Percentiles rank a stretch among this genome's conserved stretches.
Conservation (phyloP, 768 basidiomycete genomes). For the Mycena pura region DNA sequence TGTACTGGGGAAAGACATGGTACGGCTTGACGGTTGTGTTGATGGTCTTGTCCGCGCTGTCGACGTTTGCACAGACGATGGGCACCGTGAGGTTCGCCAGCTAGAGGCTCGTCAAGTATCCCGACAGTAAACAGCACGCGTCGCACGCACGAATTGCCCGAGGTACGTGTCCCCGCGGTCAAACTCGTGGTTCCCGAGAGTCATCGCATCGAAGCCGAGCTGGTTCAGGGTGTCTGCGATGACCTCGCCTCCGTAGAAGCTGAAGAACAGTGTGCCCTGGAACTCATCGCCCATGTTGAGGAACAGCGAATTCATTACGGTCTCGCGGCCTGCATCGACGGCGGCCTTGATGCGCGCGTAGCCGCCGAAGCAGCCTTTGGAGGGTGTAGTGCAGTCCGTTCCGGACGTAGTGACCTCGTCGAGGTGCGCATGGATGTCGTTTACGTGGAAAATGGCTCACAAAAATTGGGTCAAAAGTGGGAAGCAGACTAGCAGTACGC, state of each 20-base stretch:
- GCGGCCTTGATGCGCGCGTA: conserved; percentile 50
- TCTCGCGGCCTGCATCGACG: conserved; percentile 39
- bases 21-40: conserved; percentile 43
- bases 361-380: conserved; percentile 48
- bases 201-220: conserved; percentile 51
- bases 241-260: conserved; percentile 49
- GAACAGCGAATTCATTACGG: conserved; percentile 45
- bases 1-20: conserved; percentile 45
- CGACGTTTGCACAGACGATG: conserved; percentile 52
- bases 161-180: conserved; percentile 50
- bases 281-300: conserved; percentile 57
- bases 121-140: neutral
- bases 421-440: conserved; percentile 53
- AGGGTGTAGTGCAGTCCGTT: conserved; percentile 43
- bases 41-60: conserved; percentile 42
- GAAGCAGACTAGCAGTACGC: neutral
- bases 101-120: conserved; percentile 9
- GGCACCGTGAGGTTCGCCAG: conserved; percentile 50
- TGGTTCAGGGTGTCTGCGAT: conserved; percentile 51
- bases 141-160: conserved; percentile 35
- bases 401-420: conserved; percentile 46
- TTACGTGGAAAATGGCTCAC: conserved; percentile 47
- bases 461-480: neutral
- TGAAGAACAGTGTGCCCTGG: conserved; percentile 54
- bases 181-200: conserved; percentile 55